Base-by-base conservation (phyloP, 2,329 filamentous ascomycete species). In the Fusarium albosuccineum region DNA sequence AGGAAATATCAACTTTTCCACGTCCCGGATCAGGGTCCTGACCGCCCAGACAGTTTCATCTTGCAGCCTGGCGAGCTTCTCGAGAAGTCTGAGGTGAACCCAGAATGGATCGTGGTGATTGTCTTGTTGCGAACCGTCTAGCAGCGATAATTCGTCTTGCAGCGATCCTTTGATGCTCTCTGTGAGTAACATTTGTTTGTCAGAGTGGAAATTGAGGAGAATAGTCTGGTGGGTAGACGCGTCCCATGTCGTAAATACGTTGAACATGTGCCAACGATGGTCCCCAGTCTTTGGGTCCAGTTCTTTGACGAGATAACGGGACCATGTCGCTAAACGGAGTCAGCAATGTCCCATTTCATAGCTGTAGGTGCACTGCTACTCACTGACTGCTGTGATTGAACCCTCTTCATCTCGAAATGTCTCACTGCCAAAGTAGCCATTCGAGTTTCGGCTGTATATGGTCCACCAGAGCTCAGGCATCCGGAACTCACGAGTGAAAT, bases 371-470 rank as follows among this genome's bases (percentile, higher is more conserved):
- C 14, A 1, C 1, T 1, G 2, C 7, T 1, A 5, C 54, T 17
- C 26, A 68, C 66, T 68, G 2, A 64, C 9, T 4, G 39, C 40
- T 0, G n/a, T 27, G 16, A 69, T 55, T 1, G 11, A 16, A 0
- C 58, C 66, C 9, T 63, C 2, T 0, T 39, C 16, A 4, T 69
- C 44, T 81, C 76, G 30, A 78, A 76, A 4, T 9, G 60, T 68
- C 16, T 76, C 73, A 46, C 73, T 75, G 1, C 79, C 80, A 62
- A 82, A 80, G 33, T 80, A 79, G 0, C 79, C 80, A n/a, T 81
- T 82, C 3, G 78, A 74, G 36, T 75, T 74, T 13, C 65, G 65
- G 41, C 70, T 74, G 36, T 76, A 73, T 6, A 71, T 63, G 1
- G 76, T 72, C 80, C 79, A 82, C 77, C 77, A 82, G 0, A 73